A percentile compares a stretch with the other conserved stretches of the same genome.
Evolutionary conservation across 495 filamentous ascomycete species (phyloP).

Genomic region (Hypoxylon lienhwacheense): DNA sequence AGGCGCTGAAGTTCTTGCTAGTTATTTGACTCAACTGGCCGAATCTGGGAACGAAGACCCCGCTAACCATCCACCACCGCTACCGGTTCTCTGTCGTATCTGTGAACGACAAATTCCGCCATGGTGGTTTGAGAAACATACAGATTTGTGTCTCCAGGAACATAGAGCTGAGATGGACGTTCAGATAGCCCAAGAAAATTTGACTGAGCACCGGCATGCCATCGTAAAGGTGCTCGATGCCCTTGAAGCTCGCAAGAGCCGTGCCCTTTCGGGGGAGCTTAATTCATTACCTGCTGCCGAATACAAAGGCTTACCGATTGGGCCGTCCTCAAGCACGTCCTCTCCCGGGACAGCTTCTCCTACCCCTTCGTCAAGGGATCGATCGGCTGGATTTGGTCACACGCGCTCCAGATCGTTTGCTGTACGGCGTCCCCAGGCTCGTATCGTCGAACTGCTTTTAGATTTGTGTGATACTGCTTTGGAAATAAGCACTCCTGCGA

Average conservation of each 20-base stretch:
- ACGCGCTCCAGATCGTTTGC: slow-evolving; percentile 78
- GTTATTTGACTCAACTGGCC: slow-evolving; percentile 85
- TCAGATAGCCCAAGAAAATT: slow-evolving; percentile 86
- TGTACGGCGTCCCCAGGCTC: slow-evolving; percentile 80
- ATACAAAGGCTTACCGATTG: slow-evolving; percentile 89
- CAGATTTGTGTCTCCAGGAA: slow-evolving; percentile 92
- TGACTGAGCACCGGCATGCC: slow-evolving; percentile 91
- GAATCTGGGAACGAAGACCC: slow-evolving; percentile 84
- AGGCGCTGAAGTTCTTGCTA: slow-evolving; percentile 90
- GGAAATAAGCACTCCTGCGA: slow-evolving; percentile 89
- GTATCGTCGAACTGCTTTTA: slow-evolving; percentile 91
- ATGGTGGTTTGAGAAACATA: slow-evolving; percentile 99
- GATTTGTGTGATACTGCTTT: slow-evolving; percentile 95
- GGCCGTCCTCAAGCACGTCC: slow-evolving; percentile 66
- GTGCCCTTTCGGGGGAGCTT: slow-evolving; percentile 63
- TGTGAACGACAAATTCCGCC: slow-evolving; percentile 97
- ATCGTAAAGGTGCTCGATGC: slow-evolving; percentile 95
- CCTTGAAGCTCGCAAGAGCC: slow-evolving; percentile 77
- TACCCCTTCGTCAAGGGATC: slow-evolving; percentile 73
- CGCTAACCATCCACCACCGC: slow-evolving; percentile 78
- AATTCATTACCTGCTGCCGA: slow-evolving; percentile 65
- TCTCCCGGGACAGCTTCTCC: slow-evolving; percentile 66
- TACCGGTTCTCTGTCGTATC: slow-evolving; percentile 90
- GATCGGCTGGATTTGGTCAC: slow-evolving; percentile 74
- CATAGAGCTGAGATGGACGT: slow-evolving; percentile 97